Base-by-base conservation (phyloP, 352 stramenopile species). In the Pythium apleroticum region DNA sequence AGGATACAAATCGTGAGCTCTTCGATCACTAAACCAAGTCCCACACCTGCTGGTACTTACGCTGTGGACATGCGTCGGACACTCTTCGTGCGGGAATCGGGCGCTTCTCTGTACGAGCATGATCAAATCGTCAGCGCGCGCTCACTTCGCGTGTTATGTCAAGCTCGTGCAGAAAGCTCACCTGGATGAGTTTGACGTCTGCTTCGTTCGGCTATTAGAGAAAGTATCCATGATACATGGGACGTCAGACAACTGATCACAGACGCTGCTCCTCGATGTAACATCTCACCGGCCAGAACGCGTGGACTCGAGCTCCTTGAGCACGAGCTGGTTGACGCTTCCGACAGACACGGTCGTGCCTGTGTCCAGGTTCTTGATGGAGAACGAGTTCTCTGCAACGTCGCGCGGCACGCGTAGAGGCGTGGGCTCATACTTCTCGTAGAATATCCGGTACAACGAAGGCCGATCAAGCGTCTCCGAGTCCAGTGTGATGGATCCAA, bases 341-440 rank as follows among this genome's bases (percentile, higher is more conserved):
- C 86, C 79, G 41, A 90, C 77, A 7, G 86, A 93, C 15, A 93
- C 75, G 1, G 81, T 93, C 17, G 74, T 89, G 24, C 87, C 85
- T 2, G 75, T 93, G 71, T 96, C 84, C 31, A 96, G 57, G 54
- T 96, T 93, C 60, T 84, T 91, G 57, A 94, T 85, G 37, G 81
- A 89, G 33, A 96, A 78, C 17, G 69, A 78, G 39, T 82, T 84
- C 71, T 93, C 84, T 20, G 75, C 71, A 17, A 86, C 77, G 19
- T 83, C 75, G 0, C 60, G 37, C 10, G 83, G 78, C 20, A 91
- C 56, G 22, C 84, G 71, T 41, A 91, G 72, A 0, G 81, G 84
- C 37, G 75, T 90, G 1, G 85, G 84, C 68, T 93, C 81, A 48
- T 96, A 94, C 65, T 94, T 93, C 37, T 96, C 87, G 62, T 94